Evolutionary conservation across 2,329 filamentous ascomycete species (phyloP).

Genomic region (Phyllosticta citriasiana): DNA sequence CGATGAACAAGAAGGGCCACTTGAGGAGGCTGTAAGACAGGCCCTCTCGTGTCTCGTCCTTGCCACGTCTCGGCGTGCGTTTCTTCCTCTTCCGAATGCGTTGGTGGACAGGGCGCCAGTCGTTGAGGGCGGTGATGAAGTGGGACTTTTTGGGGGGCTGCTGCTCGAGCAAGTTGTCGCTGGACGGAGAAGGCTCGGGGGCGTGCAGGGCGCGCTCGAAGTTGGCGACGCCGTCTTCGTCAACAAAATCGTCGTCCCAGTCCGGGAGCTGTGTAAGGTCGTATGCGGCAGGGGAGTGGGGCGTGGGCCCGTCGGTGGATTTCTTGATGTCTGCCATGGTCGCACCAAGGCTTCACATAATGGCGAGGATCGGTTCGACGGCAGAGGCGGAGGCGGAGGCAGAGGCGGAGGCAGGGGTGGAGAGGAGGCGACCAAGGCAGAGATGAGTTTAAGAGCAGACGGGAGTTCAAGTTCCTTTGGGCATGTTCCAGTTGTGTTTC

Average conservation of each 20-base stretch:
- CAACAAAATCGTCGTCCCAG: conserved; percentile 65
- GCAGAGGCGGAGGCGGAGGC: not conserved
- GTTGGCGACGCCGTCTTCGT: conserved; percentile 59
- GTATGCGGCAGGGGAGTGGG: conserved; percentile 54
- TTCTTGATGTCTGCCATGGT: conserved; percentile 36
- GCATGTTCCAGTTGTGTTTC: not conserved
- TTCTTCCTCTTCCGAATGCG: conserved; percentile 44
- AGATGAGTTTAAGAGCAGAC: not conserved
- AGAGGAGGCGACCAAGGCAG: not conserved
- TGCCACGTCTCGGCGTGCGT: conserved; percentile 39
- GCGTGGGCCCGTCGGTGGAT: conserved; percentile 45
- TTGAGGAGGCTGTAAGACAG: conserved; percentile 83
- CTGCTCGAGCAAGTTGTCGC: conserved; percentile 42
- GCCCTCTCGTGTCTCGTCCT: conserved; percentile 90
- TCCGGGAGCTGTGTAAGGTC: conserved; percentile 67
- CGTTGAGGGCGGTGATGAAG: conserved; percentile 84
- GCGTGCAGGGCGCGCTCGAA: conserved; percentile 77
- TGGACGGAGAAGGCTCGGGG: conserved; percentile 58
- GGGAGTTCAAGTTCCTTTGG: not conserved
- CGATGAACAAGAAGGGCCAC: conserved; percentile 77
- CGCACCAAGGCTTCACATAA: conserved; percentile 1
- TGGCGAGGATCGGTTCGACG: not conserved
- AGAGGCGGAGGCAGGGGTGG: not conserved
- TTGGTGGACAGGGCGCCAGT: conserved; percentile 85
- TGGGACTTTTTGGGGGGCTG: conserved; percentile 34